Evolutionary conservation across 768 basidiomycete genomes (phyloP).

Genomic region (Punctularia strigosozonata): DNA sequence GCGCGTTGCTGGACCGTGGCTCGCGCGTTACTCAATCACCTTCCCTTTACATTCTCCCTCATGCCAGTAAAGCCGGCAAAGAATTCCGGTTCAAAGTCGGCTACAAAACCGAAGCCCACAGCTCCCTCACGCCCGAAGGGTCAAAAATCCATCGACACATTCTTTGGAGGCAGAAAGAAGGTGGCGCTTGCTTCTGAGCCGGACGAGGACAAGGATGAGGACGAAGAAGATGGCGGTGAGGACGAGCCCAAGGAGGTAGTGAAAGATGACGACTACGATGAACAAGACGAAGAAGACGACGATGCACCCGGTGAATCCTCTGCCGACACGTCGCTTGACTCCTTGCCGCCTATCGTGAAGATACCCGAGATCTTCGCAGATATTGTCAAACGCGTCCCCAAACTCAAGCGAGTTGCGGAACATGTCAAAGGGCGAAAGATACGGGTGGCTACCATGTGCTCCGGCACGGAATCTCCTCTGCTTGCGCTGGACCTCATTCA

Average conservation of each 20-base stretch:
- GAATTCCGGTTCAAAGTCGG: too few relatives aligned
- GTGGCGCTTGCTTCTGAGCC: conserved; percentile 9
- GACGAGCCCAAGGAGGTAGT: conserved; percentile 17
- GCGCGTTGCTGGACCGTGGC: conserved; percentile 8
- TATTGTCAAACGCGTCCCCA: conserved; percentile 52
- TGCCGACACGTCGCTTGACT: conserved; percentile 49
- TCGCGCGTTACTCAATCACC: conserved; percentile 2
- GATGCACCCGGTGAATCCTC: conserved; percentile 16
- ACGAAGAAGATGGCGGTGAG: conserved; percentile 15
- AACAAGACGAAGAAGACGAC: conserved; percentile 20
- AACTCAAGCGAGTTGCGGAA: conserved; percentile 54
- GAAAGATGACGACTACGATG: conserved; percentile 22
- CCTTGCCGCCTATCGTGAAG: conserved; percentile 67
- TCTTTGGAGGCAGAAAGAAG: conserved; percentile 33
- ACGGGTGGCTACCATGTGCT: conserved; percentile 95
- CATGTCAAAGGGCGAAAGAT: conserved; percentile 69
- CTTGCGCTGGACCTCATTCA: conserved; percentile 81
- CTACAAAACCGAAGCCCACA: conserved; percentile 22
- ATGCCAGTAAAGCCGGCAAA: too few relatives aligned
- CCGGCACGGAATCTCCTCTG: conserved; percentile 90
- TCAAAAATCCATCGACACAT: conserved; percentile 44
- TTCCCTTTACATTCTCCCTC: conserved; percentile 7
- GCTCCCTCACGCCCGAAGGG: conserved; percentile 16
- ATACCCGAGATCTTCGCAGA: conserved; percentile 67
- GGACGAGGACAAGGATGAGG: conserved; percentile 8